Conservation (phyloP, 148 eudicot genomes). For the Rhododendron mucronatum region DNA sequence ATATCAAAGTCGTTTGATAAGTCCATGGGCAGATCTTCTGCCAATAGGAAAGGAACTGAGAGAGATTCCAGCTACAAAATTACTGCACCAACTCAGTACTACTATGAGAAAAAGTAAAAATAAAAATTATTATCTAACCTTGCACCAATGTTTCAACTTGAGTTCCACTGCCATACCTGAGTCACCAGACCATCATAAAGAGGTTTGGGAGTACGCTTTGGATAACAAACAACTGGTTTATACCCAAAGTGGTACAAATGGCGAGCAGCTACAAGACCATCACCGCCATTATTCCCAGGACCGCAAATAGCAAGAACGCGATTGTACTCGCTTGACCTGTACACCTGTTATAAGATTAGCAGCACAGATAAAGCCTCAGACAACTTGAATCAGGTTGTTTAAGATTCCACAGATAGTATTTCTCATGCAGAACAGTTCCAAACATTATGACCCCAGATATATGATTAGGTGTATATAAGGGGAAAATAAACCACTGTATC, state of each 20-base stretch:
- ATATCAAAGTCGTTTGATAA: slow-evolving; percentile 71
- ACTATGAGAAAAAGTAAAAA: not conserved
- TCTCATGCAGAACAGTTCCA: not conserved
- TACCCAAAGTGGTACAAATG: slow-evolving; percentile 95
- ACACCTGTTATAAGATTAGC: slow-evolving; percentile 52
- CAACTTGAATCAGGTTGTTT: not conserved
- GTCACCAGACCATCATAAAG: slow-evolving; percentile 81
- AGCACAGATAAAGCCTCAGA: not conserved
- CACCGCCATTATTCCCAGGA: slow-evolving; percentile 99
- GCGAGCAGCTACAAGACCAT: slow-evolving; percentile 98
- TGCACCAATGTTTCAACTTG: not conserved
- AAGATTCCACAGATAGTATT: not conserved
- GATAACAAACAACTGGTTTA: slow-evolving; percentile 74
- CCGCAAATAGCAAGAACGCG: slow-evolving; percentile 91
- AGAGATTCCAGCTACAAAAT: slow-evolving; percentile 84
- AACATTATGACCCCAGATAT: not conserved
- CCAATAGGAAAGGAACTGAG: slow-evolving; percentile 69
- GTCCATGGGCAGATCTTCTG: slow-evolving; percentile 76
- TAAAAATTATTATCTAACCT: not conserved
- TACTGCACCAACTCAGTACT: slow-evolving; percentile 16
- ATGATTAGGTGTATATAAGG: not conserved
- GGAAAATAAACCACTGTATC: not conserved
- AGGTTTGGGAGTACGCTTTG: slow-evolving; percentile 90
- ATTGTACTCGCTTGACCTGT: slow-evolving; percentile 51
- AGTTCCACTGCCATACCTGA: slow-evolving; percentile 52